Evolutionary conservation across 140 eudicot species (phyloP).

Genomic region (Senecio squalidus): DNA sequence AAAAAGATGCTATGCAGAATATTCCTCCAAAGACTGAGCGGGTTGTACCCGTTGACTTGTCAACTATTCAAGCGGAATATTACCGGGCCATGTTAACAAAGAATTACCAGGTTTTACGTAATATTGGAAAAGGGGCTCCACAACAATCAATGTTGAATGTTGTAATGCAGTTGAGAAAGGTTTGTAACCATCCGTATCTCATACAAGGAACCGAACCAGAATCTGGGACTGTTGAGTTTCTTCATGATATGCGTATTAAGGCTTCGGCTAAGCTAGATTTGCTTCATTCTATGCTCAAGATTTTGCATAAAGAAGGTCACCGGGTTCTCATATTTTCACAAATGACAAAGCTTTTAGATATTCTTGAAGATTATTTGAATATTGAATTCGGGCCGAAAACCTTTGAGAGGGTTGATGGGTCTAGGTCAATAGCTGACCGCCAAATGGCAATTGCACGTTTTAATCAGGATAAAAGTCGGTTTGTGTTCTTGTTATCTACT

Average conservation of each 20-base stretch:
- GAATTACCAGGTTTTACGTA: constrained; percentile 79
- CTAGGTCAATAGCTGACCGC: constrained; percentile 84
- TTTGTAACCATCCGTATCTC: constrained; percentile 95
- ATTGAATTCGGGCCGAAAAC: constrained; percentile 85
- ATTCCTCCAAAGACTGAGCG: constrained; percentile 95
- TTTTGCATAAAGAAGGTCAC: constrained; percentile 71
- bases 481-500: constrained; percentile 82
- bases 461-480: constrained; percentile 84
- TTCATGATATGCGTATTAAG: constrained; percentile 95
- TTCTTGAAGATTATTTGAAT: constrained; percentile 84
- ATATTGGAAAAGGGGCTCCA: constrained; percentile 75
- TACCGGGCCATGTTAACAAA: constrained; percentile 96
- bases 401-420: constrained; percentile 95
- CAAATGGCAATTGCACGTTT: constrained; percentile 82
- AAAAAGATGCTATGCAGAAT: constrained; percentile 91
- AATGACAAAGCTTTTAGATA: constrained; percentile 94
- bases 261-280: constrained; percentile 87
- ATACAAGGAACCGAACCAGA: constrained; percentile 98
- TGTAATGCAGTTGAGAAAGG: constrained; percentile 91
- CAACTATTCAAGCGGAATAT: constrained; percentile 92
- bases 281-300: constrained; percentile 84
- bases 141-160: constrained; percentile 93
- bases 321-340: constrained; percentile 92
- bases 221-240: constrained; percentile 69
- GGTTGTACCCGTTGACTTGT: constrained; percentile 92